Evolutionary conservation across 139 green algal species (phyloP).

Genomic region (Coelastrella sp.): DNA sequence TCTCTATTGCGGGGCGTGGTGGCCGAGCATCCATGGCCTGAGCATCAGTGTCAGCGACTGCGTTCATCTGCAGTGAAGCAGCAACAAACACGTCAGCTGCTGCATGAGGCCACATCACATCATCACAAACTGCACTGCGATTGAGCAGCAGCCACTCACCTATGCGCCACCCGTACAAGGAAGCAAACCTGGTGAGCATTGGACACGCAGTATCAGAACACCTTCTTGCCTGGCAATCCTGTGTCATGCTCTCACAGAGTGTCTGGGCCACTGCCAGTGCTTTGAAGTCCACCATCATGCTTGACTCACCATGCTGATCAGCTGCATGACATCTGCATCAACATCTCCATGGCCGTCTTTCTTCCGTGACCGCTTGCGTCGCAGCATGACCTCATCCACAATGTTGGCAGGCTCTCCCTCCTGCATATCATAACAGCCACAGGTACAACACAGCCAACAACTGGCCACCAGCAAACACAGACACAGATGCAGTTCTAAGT

Average conservation of each 20-base stretch:
- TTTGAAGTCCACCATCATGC: too few species aligned
- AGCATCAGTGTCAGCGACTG: slow-evolving; percentile 8
- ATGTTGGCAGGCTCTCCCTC: slow-evolving; percentile 21
- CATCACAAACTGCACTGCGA: too few species aligned
- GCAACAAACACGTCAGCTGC: neutral
- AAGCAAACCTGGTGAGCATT: too few species aligned
- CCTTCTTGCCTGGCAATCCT: too few species aligned
- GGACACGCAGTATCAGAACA: too few species aligned
- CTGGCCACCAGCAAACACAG: neutral
- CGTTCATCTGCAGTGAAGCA: slow-evolving; percentile 4
- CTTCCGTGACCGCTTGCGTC: slow-evolving; percentile 21
- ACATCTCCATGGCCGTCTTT: neutral
- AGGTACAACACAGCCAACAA: neutral
- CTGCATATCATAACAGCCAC: neutral
- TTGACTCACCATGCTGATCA: neutral
- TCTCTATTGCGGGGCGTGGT: slow-evolving; percentile 1
- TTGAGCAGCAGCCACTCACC: too few species aligned
- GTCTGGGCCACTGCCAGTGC: too few species aligned
- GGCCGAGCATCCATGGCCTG: neutral
- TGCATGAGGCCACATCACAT: neutral
- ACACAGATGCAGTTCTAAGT: neutral
- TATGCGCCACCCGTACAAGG: too few species aligned
- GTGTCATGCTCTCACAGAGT: too few species aligned
- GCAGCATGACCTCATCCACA: slow-evolving; percentile 27
- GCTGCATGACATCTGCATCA: slow-evolving; percentile 10